Evolutionary conservation across 2,329 filamentous ascomycete species (phyloP), one percentile per base, ranked within the genome.

Genomic region (Monilinia vaccinii-corymbosi): DNA sequence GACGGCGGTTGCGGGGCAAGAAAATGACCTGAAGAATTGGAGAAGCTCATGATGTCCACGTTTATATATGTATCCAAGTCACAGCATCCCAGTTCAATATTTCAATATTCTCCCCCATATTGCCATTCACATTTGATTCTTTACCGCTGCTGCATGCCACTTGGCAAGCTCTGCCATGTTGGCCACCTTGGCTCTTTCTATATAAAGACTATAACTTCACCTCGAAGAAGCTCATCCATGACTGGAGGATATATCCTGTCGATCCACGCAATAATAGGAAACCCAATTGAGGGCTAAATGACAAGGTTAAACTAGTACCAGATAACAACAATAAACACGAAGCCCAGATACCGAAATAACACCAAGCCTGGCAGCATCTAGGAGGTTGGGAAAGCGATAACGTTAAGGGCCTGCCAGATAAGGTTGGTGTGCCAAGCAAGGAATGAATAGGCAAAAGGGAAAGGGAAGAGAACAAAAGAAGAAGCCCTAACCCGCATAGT

Each of bases 101-200:
- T 18, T n/a, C 36, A n/a, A n/a, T n/a, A 46, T n/a, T 42, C 36
- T 9, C 3, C 25, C 18, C 38, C 13, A 6, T 28, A 28, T 6
- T 28, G 25, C 6, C 25, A 28, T 28, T 28, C 25, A 28, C 25
- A 28, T 28, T 28, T n/a, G n/a, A n/a, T 28, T 28, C 36, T 32
- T 31, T 16, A 42, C 25, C 36, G 25, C 25, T 28, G 21, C 45
- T 34, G 28, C 7, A n/a, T 46, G 32, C 28, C 25, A 23, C 40
- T 56, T 46, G 40, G 28, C 52, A 46, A 34, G n/a, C 40, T 46
- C n/a, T n/a, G n/a, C n/a, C n/a, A n/a, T n/a, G n/a, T n/a, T 56
- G 40, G 40, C 40, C n/a, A 46, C 11, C 52, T 56, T 56, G 25
- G 52, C 40, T 25, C 6, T 49, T 32, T 11, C 13, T 32, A 40